Conservation (phyloP, 768 basidiomycete genomes). For the Amanita phalloides region DNA sequence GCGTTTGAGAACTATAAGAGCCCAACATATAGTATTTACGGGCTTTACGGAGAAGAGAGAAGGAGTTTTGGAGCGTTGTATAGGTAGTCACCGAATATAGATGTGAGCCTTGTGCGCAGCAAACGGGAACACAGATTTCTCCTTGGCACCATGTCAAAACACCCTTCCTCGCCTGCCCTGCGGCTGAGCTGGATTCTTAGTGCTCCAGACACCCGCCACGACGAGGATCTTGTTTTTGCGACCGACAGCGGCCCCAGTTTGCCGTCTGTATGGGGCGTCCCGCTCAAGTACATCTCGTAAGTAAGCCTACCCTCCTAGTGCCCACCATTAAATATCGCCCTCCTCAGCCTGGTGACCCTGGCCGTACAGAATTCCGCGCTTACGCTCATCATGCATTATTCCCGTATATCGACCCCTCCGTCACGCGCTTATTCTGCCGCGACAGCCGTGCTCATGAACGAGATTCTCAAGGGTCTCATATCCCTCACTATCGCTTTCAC, state of each 20-base stretch:
- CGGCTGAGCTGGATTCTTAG: slow-evolving; percentile 18
- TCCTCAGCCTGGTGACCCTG: slow-evolving; percentile 60
- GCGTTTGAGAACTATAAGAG: slow-evolving; percentile 61
- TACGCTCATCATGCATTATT: slow-evolving; percentile 95
- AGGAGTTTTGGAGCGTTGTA: slow-evolving; percentile 28
- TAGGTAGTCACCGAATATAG: background rate
- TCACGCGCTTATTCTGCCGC: slow-evolving; percentile 84
- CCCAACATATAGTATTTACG: slow-evolving; percentile 78
- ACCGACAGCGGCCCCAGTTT: slow-evolving; percentile 20
- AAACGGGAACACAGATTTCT: background rate
- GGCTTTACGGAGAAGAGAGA: slow-evolving; percentile 54
- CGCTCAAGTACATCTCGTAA: slow-evolving; percentile 75
- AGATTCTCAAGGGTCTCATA: slow-evolving; percentile 85
- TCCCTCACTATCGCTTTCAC: slow-evolving; percentile 78
- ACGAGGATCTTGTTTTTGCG: slow-evolving; percentile 33
- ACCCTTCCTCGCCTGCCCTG: slow-evolving; percentile 14
- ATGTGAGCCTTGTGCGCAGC: slow-evolving; percentile 11
- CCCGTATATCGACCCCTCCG: slow-evolving; percentile 70
- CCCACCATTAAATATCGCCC: background rate
- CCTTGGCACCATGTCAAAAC: slow-evolving; percentile 8
- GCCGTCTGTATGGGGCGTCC: slow-evolving; percentile 58
- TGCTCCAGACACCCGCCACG: slow-evolving; percentile 18
- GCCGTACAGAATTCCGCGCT: slow-evolving; percentile 88
- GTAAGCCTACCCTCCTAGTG: slow-evolving; percentile 17
- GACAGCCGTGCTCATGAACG: slow-evolving; percentile 87